Base-by-base conservation (phyloP, 2,329 filamentous ascomycete species). In the Alternaria tenuissima region DNA sequence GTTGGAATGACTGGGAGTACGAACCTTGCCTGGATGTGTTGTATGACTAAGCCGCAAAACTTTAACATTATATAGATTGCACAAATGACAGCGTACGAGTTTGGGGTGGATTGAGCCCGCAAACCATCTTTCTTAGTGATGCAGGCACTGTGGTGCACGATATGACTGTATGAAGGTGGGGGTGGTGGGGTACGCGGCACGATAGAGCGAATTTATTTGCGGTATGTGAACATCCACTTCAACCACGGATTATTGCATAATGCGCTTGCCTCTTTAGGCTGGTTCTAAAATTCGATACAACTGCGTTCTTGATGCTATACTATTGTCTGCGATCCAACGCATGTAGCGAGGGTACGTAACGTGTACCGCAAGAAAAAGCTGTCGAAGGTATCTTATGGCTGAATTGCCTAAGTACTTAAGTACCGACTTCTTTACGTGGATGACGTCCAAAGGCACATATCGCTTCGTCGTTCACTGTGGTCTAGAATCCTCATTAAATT, bases 1-100 rank as follows among this genome's bases (percentile, higher is more conserved):
- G n/a, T 39, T 18, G 36, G 36, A 18, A 8, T 20, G 36, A 39
- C 12, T 18, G 34, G 34, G 7, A 53, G 3, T 14, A 41, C 42
- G 20, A 36, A 59, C 49, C 38, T 57, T 59, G 62, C 55, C 62
- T 24, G 3, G 34, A 26, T 36, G 34, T 26, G 38, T 49, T 59
- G 51, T 34, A 44, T 42, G 47, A 43, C 22, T 52, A 28, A 52
- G 39, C 38, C 48, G 32, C 18, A 39, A 55, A 30, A 34, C 20
- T 36, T 5, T 22, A 9, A 48, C 8, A 38, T 42, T 59, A 22
- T 36, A 16, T 14, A 4, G 12, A 14, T 14, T 14, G 14, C 2
- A 7, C 1, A 14, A 36, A 4, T 14, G 1, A n/a, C 26, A 11
- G 26, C 7, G n/a, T 20, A 20, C 32, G 14, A 36, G 5, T 14